Evolutionary conservation across 2,329 filamentous ascomycete species (phyloP), one percentile per base, ranked within the genome.

Genomic region (Curvularia spicifera): DNA sequence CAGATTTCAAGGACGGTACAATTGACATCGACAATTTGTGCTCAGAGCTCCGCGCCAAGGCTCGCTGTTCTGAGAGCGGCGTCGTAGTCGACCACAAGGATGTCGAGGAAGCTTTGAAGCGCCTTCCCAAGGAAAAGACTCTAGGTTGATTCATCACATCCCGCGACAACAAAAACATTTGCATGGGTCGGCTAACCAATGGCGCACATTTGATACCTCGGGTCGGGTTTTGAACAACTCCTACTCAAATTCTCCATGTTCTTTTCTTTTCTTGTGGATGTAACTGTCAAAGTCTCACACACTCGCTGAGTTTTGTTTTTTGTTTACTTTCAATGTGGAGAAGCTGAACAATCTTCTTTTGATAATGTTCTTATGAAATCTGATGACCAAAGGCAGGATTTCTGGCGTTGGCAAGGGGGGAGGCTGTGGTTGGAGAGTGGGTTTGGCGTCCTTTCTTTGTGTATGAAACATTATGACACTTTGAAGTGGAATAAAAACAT

Each of bases 1-100:
- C 92, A 59, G 93, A 90, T 75, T 95, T 96, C 68, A 90, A 93
- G 73, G 91, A 87, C 57, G 93, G 93, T 68, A 93, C 96, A 68
- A 92, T 98, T 65, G 95, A 99, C 67, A 89, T 99, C 48, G 95
- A 99, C 73, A 88, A 89, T 33, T 85, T 99, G 24, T 99, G 95
- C 80, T 90, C 90, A 4, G 93, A 99, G 74, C 86, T 99, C 13
- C 91, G 94, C 64, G 91, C 93, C 76, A 99, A 99, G 81, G 95
- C 95, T 57, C 95, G 94, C 74, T 99, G 95, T 77, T 96, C 93
- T 0, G 91, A 96, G 67, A 89, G 85, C 18, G 94, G 95, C 15
- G 91, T 96, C 12, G 91, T 97, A 18, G 91, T 99, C 24, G 89
- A 93, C 61, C 89, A 96, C 79, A 87, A 87, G 53, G 93, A 98